A percentile compares a stretch with the other conserved stretches of the same genome.
Evolutionary conservation across 805 yeast species (phyloP).

Genomic region (Helenozyma rhizophorensis): DNA sequence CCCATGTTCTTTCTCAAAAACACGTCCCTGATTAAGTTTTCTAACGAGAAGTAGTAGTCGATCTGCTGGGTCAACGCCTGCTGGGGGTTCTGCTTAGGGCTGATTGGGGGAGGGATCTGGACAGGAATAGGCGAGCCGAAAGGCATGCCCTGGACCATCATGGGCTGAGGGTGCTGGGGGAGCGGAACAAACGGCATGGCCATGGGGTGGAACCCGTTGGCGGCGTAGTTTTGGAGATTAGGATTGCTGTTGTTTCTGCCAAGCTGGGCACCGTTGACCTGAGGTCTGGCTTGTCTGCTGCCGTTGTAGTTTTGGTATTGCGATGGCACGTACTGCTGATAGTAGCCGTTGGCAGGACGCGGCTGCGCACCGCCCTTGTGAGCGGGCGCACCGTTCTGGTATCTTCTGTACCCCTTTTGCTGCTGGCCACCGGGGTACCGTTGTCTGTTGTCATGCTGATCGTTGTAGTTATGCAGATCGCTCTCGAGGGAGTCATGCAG

Average conservation of each 20-base stretch:
- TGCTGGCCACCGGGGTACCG: constrained; percentile 7
- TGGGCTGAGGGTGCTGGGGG: constrained; percentile 24
- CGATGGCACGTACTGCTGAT: constrained; percentile 26
- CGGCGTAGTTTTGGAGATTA: constrained; percentile 11
- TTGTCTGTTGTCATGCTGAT: constrained; percentile 8
- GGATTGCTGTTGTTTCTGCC: constrained; percentile 18
- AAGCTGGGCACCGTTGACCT: constrained; percentile 9
- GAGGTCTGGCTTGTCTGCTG: constrained; percentile 25
- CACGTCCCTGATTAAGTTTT: constrained; percentile 81
- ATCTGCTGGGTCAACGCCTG: constrained; percentile 56
- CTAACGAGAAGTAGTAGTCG: constrained; percentile 86
- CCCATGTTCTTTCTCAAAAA: constrained; percentile 77
- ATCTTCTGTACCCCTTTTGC: constrained; percentile 25
- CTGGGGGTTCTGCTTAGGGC: constrained; percentile 43
- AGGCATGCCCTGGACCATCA: constrained; percentile 15
- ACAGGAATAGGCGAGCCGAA: constrained; percentile 15
- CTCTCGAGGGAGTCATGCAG: neutral
- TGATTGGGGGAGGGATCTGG: constrained; percentile 43
- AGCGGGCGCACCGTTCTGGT: constrained; percentile 18
- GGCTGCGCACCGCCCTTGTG: constrained; percentile 19
- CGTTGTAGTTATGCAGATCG: constrained; percentile 4
- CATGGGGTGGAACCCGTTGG: constrained; percentile 18
- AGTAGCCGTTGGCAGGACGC: constrained; percentile 22
- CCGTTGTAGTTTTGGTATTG: constrained; percentile 18
- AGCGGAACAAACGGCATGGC: constrained; percentile 15